Percentiles rank a stretch among this genome's conserved stretches.
These are phyloP conservation scores for Penicillium carneum DNA, from an alignment of 2,329 filamentous ascomycete genomes.

Conservation along the genomic window DNA sequence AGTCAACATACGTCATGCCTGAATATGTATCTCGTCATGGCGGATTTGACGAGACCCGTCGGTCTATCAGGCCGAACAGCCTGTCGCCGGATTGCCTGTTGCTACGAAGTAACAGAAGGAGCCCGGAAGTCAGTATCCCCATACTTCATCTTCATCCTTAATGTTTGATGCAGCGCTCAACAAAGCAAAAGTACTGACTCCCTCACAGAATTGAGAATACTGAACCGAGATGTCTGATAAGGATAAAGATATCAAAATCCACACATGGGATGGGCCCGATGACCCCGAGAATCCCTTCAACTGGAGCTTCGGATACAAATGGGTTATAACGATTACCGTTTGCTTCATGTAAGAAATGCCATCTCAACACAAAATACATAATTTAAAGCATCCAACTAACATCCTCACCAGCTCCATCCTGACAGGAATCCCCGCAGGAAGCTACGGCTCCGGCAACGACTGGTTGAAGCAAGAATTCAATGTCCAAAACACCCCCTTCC, in stretches of 20 bases:
- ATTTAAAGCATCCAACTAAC: neutral
- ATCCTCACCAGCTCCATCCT: slow-evolving; percentile 45
- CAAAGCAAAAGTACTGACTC: neutral
- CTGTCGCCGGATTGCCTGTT: neutral
- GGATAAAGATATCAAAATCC: slow-evolving; percentile 32
- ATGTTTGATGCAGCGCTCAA: neutral
- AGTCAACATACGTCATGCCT: neutral
- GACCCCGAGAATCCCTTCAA: slow-evolving; percentile 48
- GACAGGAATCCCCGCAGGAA: slow-evolving; percentile 52
- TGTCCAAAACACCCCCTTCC: slow-evolving; percentile 44
- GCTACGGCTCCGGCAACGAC: slow-evolving; percentile 47
- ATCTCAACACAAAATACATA: neutral
- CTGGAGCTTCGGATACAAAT: slow-evolving; percentile 51
- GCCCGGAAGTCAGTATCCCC: slow-evolving; percentile 9
- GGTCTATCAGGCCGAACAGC: slow-evolving; percentile 6
- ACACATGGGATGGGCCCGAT: slow-evolving; percentile 39
- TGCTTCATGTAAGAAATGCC: slow-evolving; percentile 47
- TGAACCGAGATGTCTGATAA: slow-evolving; percentile 7
- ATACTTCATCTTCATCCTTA: neutral
- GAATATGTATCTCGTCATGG: neutral
- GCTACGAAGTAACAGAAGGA: neutral
- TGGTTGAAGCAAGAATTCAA: slow-evolving; percentile 42
- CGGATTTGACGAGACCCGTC: slow-evolving; percentile 13
- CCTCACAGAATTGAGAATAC: slow-evolving; percentile 1
- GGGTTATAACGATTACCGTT: slow-evolving; percentile 52